phyloP scores from a whole-genome alignment of 192 early-diverging fungal genomes.

The Phlyctochytrium arcticum region DNA sequence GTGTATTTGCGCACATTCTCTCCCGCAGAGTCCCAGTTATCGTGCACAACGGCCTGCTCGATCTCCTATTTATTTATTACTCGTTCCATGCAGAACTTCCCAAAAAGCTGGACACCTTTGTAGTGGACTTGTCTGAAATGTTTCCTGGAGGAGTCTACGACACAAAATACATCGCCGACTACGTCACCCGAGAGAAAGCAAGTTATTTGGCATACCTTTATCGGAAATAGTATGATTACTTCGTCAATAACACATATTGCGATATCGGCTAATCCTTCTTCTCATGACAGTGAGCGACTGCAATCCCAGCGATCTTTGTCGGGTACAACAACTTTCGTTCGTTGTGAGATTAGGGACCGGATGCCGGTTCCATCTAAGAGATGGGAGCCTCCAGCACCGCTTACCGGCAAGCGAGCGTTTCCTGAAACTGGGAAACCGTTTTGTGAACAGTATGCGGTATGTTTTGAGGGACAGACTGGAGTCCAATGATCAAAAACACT shows the following conservation, averaged over 20 bases:
- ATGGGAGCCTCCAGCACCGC: not conserved
- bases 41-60: slow-evolving; percentile 92
- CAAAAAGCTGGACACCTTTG: slow-evolving; percentile 59
- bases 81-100: slow-evolving; percentile 82
- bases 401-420: slow-evolving; percentile 7
- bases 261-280: too few species aligned
- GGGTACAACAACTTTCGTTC: slow-evolving; percentile 1
- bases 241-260: too few species aligned
- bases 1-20: slow-evolving; percentile 30
- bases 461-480: slow-evolving; percentile 22
- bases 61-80: slow-evolving; percentile 90
- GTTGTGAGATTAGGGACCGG: slow-evolving; percentile 26
- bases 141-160: slow-evolving; percentile 87
- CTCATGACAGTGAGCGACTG: slow-evolving; percentile 23
- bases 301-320: not conserved
- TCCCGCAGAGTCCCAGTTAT: slow-evolving; percentile 60
- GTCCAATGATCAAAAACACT: not conserved
- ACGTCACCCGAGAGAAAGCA: slow-evolving; percentile 54
- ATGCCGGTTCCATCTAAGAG: not conserved
- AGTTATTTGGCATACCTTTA: slow-evolving; percentile 71
- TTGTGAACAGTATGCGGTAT: slow-evolving; percentile 85
- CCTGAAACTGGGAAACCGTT: slow-evolving; percentile 43
- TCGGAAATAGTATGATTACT: slow-evolving; percentile 47
- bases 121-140: slow-evolving; percentile 72
- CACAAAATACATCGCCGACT: slow-evolving; percentile 85